Conservation (phyloP, 208 protist genomes). For the Dictyostelium gargantuum region DNA sequence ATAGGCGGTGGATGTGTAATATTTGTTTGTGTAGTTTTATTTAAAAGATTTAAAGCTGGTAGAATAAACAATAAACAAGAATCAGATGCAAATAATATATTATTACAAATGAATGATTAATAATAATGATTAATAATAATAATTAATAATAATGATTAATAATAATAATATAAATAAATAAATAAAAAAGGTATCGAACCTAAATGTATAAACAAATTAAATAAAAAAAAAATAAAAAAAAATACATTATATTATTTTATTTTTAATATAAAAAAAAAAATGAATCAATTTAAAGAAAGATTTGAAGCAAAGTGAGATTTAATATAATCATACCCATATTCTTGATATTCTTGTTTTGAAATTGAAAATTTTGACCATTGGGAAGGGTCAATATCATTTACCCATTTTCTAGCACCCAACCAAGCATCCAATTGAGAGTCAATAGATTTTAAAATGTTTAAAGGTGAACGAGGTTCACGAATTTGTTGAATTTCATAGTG, state of each 20-base stretch:
- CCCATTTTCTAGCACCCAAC: slow-evolving; percentile 44
- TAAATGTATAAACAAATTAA: background rate
- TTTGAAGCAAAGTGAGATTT: slow-evolving; percentile 49
- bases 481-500: slow-evolving; percentile 38
- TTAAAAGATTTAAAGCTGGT: background rate
- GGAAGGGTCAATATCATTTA: background rate
- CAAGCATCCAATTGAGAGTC: slow-evolving; percentile 6
- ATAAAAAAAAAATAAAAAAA: background rate
- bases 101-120: slow-evolving; percentile 7
- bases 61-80: background rate
- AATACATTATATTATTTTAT: background rate
- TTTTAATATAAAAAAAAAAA: too few relatives aligned
- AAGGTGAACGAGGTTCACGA: background rate
- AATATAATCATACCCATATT: slow-evolving; percentile 48
- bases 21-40: background rate
- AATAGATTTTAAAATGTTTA: background rate
- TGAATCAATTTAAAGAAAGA: background rate
- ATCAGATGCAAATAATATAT: background rate
- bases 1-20: background rate
- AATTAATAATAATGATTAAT: too few relatives aligned
- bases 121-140: too few relatives aligned
- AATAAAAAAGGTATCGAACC: background rate
- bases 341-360: slow-evolving; percentile 40
- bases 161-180: too few relatives aligned
- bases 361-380: slow-evolving; percentile 1